Base-by-base conservation (phyloP, 1,139 yeast genomes). In the Taphrina pruni region DNA sequence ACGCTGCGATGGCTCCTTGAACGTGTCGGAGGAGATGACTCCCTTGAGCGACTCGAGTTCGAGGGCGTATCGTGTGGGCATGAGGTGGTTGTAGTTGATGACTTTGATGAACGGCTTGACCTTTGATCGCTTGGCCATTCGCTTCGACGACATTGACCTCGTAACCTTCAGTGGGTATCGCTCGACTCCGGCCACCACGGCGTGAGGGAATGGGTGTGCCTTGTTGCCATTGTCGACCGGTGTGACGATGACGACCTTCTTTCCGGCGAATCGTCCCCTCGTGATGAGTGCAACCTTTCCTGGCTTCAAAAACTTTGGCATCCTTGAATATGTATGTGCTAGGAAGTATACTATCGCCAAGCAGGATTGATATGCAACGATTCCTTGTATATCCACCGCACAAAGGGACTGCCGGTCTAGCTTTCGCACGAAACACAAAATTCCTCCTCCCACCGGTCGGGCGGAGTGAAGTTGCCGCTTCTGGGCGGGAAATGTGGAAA, bases 261-360 rank as follows among this genome's bases (percentile, higher is more conserved):
- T 94, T 88, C 99, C 99, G 83, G 99, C 99, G 90, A 88, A 94
- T 87, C 99, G 95, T 82, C 99, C 99, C 85, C 98, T 95, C 85
- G 94, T 97, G 83, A 94, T 93, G 86, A 94, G 93, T 86, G 99
- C 98, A 46, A 69, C 71, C 71, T 69, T 69, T 57, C 71, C 71
- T 50, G 71, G 71, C 61, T 65, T 69, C 50, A 68, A 38, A 48
- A 68, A 60, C 66, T 66, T 66, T 26, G 51, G 60, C 70, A 66
- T 66, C n/a, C 11, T 50, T 50, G 36, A n/a, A 21, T 50, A 50
- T 50, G 54, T 50, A 21, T 50, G 54, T 7, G 36, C 9, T 21
- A 26, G 32, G 32, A 26, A 26, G 32, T 26, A 26, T 26, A 26
- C 32, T 26, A 26, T 26, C 32, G 32, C 32, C 32, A 1, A 1